phyloP scores from a whole-genome alignment of 208 protist species.

The Trypanosoma caninum region DNA sequence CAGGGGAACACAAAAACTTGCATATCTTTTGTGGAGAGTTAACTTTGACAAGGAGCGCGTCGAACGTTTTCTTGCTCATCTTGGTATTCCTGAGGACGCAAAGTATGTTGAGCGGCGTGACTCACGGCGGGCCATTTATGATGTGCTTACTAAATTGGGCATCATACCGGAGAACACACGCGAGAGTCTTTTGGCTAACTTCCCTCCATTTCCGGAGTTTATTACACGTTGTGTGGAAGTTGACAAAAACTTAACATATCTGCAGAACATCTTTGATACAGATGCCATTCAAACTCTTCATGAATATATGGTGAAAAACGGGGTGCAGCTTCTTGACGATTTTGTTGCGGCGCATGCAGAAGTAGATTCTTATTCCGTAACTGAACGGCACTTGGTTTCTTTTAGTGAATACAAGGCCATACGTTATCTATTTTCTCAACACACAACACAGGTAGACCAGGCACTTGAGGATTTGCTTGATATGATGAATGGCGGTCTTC shows the following conservation, averaged over 20 bases:
- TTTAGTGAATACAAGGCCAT: conserved; percentile 65
- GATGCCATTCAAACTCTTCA: conserved; percentile 41
- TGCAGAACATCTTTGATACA: conserved; percentile 55
- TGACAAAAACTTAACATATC: conserved; percentile 55
- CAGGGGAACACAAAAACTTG: conserved; percentile 63
- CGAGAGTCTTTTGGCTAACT: conserved; percentile 55
- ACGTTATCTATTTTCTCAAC: conserved; percentile 80
- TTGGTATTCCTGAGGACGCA: conserved; percentile 74
- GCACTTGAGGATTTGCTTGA: conserved; percentile 68
- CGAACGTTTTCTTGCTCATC: conserved; percentile 68
- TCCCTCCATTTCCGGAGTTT: conserved; percentile 77
- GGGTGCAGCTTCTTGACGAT: conserved; percentile 52
- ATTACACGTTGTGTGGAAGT: conserved; percentile 72
- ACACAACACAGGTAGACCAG: conserved; percentile 74
- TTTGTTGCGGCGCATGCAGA: conserved; percentile 43
- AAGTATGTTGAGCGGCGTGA: conserved; percentile 65
- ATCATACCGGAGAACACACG: conserved; percentile 59
- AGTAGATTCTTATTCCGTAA: conserved; percentile 13
- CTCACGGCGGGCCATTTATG: conserved; percentile 47
- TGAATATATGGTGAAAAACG: conserved; percentile 59
- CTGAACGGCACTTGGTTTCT: conserved; percentile 31
- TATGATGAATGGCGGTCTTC: conserved; percentile 49
- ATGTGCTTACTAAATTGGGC: conserved; percentile 43
- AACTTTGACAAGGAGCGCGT: conserved; percentile 82
- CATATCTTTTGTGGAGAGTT: conserved; percentile 60